Evolutionary conservation across 345 rosid species (phyloP).

Genomic region (Excoecaria cochinchinensis): DNA sequence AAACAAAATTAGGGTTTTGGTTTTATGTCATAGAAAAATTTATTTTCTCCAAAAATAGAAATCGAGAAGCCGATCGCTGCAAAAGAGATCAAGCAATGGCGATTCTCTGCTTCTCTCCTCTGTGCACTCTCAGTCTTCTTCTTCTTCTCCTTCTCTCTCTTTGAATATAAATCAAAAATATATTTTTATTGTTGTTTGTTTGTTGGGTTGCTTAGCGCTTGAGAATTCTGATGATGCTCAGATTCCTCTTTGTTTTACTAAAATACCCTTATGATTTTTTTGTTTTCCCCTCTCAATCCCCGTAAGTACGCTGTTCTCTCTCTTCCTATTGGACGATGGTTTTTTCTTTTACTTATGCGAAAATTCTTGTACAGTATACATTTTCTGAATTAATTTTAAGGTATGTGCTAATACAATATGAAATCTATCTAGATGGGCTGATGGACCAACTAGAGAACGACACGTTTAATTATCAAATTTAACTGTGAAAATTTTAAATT

Average conservation of each 20-base stretch:
- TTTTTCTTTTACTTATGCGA: no score
- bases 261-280: background rate
- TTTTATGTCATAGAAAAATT: background rate
- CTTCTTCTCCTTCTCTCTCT: background rate
- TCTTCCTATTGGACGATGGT: background rate
- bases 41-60: background rate
- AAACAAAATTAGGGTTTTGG: slow-evolving; percentile 9
- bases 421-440: no score
- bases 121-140: background rate
- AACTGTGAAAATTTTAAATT: no score
- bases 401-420: no score
- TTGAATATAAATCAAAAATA: background rate
- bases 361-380: no score
- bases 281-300: background rate
- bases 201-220: slow-evolving; percentile 15
- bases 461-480: no score
- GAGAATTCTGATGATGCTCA: slow-evolving; percentile 11
- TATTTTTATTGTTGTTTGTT: background rate
- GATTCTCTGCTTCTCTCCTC: background rate
- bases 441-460: no score
- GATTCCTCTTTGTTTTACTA: background rate
- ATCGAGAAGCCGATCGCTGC: background rate
- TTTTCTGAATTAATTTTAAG: background rate
- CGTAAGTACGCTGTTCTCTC: background rate
- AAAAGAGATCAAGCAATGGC: slow-evolving; percentile 6